Conservation (phyloP, 2,329 filamentous ascomycete genomes). For the Botryosphaeria dothidea region DNA sequence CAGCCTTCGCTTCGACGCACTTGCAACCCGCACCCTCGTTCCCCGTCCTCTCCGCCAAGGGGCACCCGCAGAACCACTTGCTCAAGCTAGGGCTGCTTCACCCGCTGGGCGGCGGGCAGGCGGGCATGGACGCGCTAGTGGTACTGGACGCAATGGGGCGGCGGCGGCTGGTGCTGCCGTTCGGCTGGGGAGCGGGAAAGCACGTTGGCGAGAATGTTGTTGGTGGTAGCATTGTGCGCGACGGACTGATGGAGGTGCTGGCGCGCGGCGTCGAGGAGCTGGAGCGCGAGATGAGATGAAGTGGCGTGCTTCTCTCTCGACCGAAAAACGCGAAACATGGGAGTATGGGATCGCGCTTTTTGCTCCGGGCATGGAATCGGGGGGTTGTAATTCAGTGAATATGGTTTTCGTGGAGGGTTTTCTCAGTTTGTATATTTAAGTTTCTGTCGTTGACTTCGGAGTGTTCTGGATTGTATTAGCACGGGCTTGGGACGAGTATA, state of each 20-base stretch:
- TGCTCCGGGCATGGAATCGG: too few relatives aligned
- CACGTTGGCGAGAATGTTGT: conserved; percentile 33
- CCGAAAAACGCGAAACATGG: too few relatives aligned
- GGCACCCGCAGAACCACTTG: conserved; percentile 35
- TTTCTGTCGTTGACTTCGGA: not conserved
- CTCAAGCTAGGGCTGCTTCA: conserved; percentile 45
- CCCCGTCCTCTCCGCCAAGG: not conserved
- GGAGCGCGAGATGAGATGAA: conserved; percentile 1
- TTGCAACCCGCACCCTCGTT: not conserved
- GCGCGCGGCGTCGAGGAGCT: not conserved
- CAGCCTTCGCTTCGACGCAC: not conserved
- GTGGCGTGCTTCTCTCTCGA: too few relatives aligned
- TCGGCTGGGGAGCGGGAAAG: conserved; percentile 46
- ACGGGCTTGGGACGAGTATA: not conserved
- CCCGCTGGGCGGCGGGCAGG: conserved; percentile 46
- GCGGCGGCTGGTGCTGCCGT: conserved; percentile 44
- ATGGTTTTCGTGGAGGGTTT: too few relatives aligned
- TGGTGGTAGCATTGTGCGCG: conserved; percentile 32
- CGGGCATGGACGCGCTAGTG: conserved; percentile 47
- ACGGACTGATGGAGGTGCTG: conserved; percentile 25
- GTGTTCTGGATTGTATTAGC: not conserved
- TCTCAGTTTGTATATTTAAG: too few relatives aligned
- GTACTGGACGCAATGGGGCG: conserved; percentile 40
- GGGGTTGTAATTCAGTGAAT: too few relatives aligned
- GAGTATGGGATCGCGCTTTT: too few relatives aligned